Percentiles rank a stretch among this genome's conserved stretches.
phyloP scores from a whole-genome alignment of 305 asterid genomes.

The Striga hermonthica region DNA sequence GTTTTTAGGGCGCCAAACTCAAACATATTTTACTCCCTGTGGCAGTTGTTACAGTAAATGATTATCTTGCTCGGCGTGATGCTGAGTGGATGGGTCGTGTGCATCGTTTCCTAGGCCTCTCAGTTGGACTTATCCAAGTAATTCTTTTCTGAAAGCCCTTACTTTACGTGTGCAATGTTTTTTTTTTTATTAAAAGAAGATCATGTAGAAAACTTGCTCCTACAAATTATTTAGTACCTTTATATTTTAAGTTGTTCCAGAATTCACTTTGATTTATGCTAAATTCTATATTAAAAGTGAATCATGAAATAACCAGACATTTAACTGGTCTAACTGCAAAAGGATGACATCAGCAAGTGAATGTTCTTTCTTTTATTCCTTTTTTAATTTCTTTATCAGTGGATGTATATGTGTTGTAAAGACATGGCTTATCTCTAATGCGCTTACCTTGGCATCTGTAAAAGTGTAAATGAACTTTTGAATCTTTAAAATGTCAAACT shows the following conservation, averaged over 20 bases:
- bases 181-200: constrained; percentile 7
- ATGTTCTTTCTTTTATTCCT: background rate
- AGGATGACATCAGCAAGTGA: constrained; percentile 9
- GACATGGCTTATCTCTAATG: no score
- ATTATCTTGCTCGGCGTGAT: constrained; percentile 97
- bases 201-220: constrained; percentile 13
- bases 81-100: constrained; percentile 99
- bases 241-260: background rate
- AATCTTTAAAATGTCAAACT: no score
- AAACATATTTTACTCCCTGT: constrained; percentile 30
- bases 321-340: background rate
- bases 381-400: background rate
- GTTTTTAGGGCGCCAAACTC: constrained; percentile 19
- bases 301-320: constrained; percentile 21
- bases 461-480: no score
- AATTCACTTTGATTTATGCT: constrained; percentile 19
- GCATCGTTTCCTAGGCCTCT: constrained; percentile 94
- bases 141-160: constrained; percentile 29
- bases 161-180: constrained; percentile 15
- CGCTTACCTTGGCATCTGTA: no score
- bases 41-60: constrained; percentile 96
- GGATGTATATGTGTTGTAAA: constrained; percentile 17
- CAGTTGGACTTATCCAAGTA: constrained; percentile 99
- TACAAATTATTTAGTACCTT: background rate
- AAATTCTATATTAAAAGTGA: constrained; percentile 18